Evolutionary conservation across 2,329 filamentous ascomycete species (phyloP), one percentile per base, ranked within the genome.

Genomic region (Juglanconis juglandina): DNA sequence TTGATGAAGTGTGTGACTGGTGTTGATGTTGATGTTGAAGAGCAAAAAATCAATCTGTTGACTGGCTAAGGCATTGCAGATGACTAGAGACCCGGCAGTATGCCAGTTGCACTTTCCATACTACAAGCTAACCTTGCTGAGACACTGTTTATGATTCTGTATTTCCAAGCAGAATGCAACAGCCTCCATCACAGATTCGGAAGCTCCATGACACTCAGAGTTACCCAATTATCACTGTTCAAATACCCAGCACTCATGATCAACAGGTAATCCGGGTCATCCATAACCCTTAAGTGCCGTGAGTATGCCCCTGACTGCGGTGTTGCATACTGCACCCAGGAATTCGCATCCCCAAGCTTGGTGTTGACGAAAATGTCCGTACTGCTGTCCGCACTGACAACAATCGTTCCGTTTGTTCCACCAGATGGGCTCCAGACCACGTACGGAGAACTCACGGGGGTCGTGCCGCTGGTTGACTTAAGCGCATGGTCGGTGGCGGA

Each of bases 171-270:
- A 24, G 24, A 24, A 24, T 2, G 24, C 24, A 24, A 24, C 24
- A 24, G 1, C 24, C 24, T 14, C 17, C 47, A 7, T 50, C 33
- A 51, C 14, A 51, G 5, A 39, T 51, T 51, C 30, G 51, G 57
- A 33, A 69, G 56, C 41, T 68, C 63, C 34, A 70, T 63, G 7
- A 77, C 69, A 44, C 73, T 77, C 34, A 75, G 54, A 11, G 69
- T 73, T 5, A 77, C 73, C 67, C 74, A 69, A 50, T 82, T 81
- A 35, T 74, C 76, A 35, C 71, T 79, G 46, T 73, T 77, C 63
- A 79, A 68, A 24, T 76, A 71, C 1, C 76, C 75, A 0, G 72
- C 78, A 0, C 77, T 76, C 62, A 77, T 77, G 51, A 82, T 79
- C 11, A 79, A 69, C 54, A 69, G 70, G 68, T 24, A 65, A 59